Percentiles rank a stretch among this genome's conserved stretches.
These are phyloP conservation scores for Arthrobotrys megalospora DNA, from an alignment of 2,329 filamentous ascomycete genomes.

Conservation along the genomic window DNA sequence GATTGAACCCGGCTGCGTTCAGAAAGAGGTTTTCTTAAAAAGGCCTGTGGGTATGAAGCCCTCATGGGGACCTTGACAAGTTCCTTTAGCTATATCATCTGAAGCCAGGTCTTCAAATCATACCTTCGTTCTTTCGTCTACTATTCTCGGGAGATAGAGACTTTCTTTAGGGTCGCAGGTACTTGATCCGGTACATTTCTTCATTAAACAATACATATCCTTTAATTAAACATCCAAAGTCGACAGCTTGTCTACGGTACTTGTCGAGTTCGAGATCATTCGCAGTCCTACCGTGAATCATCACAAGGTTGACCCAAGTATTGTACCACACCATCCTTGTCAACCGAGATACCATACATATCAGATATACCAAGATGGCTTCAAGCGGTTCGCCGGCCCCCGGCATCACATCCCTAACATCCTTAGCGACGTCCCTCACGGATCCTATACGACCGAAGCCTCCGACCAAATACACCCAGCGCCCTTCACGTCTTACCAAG, in stretches of 20 bases:
- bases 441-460: conserved; percentile 41
- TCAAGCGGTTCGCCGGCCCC: conserved; percentile 2
- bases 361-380: conserved; percentile 26
- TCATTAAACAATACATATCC: conserved; percentile 24
- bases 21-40: conserved; percentile 42
- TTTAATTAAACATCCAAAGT: conserved; percentile 29
- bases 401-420: conserved; percentile 32
- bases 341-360: neutral
- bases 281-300: neutral
- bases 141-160: conserved; percentile 53
- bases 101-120: conserved; percentile 48
- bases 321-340: conserved; percentile 11
- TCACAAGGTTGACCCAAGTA: neutral
- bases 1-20: conserved; percentile 34
- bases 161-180: conserved; percentile 13
- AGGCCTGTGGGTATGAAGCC: conserved; percentile 19
- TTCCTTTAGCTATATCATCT: conserved; percentile 20
- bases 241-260: conserved; percentile 2
- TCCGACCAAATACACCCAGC: conserved; percentile 42
- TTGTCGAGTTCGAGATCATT: conserved; percentile 1
- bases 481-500: conserved; percentile 43
- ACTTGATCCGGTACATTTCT: conserved; percentile 49
- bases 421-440: conserved; percentile 40
- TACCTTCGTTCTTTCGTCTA: conserved; percentile 44
- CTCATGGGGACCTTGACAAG: conserved; percentile 3